phyloP scores from a whole-genome alignment of 768 basidiomycete species.

The Psilocybe tampanensis region DNA sequence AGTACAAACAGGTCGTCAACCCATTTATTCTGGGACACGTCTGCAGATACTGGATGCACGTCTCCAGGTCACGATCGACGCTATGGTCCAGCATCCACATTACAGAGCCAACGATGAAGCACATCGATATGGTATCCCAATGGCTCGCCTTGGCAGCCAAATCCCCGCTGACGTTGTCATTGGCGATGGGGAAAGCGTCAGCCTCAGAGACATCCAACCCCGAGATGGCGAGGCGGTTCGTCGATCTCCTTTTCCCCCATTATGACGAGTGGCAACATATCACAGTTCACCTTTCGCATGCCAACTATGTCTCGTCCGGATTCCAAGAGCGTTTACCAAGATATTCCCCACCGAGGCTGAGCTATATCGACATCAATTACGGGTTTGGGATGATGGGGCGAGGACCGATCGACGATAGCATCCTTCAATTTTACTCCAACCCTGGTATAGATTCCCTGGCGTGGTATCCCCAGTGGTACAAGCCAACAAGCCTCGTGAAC shows the following conservation, averaged over 20 bases:
- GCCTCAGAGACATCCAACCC: background rate
- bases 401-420: background rate
- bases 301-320: background rate
- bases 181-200: background rate
- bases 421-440: background rate
- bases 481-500: background rate
- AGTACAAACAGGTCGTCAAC: background rate
- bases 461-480: background rate
- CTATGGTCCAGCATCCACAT: slow-evolving; percentile 3
- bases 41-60: slow-evolving; percentile 13
- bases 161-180: slow-evolving; percentile 1
- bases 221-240: background rate
- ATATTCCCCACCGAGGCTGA: slow-evolving; percentile 3
- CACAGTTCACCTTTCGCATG: background rate
- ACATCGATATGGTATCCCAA: background rate
- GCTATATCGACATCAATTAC: background rate
- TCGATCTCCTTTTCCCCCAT: background rate
- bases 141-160: slow-evolving; percentile 1
- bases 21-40: slow-evolving; percentile 20
- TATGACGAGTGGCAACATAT: slow-evolving; percentile 5
- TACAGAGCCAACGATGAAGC: background rate
- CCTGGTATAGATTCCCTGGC: background rate
- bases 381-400: background rate
- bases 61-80: background rate
- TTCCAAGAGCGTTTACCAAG: background rate